Percentiles rank a stretch among this genome's conserved stretches.
These are phyloP conservation scores for Globomyces pollinis-pini DNA, from an alignment of 192 early-diverging fungal species.

Conservation along the genomic window DNA sequence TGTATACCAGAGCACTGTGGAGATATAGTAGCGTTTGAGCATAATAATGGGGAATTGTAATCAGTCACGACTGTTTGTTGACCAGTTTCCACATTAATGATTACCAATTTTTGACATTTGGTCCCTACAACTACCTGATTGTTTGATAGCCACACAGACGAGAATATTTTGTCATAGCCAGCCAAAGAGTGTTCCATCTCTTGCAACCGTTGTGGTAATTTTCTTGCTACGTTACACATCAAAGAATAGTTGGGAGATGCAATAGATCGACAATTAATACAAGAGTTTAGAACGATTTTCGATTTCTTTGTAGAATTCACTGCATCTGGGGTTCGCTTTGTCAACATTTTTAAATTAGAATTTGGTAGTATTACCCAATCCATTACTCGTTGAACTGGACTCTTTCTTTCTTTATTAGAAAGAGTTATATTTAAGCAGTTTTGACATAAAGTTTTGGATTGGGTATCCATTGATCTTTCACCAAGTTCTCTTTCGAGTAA, in stretches of 20 bases:
- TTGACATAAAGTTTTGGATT: too few species aligned
- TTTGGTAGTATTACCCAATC: too few species aligned
- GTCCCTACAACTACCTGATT: constrained; percentile 52
- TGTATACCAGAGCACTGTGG: constrained; percentile 48
- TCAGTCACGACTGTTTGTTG: constrained; percentile 25
- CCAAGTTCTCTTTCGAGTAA: too few species aligned
- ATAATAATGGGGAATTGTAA: neutral
- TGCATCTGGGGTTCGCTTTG: too few species aligned
- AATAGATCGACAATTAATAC: too few species aligned
- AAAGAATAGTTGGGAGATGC: neutral
- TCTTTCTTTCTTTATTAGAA: too few species aligned
- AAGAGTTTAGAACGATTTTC: too few species aligned
- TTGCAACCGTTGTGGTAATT: neutral
- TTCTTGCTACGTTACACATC: neutral
- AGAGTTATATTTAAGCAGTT: too few species aligned
- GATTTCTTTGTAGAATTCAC: too few species aligned
- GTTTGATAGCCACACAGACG: constrained; percentile 40
- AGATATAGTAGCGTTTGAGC: constrained; percentile 1
- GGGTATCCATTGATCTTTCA: too few species aligned
- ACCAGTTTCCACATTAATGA: constrained; percentile 29
- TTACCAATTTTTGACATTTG: constrained; percentile 46
- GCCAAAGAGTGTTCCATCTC: neutral
- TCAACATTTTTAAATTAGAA: too few species aligned
- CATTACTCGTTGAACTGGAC: too few species aligned
- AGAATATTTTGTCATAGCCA: constrained; percentile 51